phyloP scores from a whole-genome alignment of 2,329 filamentous ascomycete species.

The Diaporthe vexans region DNA sequence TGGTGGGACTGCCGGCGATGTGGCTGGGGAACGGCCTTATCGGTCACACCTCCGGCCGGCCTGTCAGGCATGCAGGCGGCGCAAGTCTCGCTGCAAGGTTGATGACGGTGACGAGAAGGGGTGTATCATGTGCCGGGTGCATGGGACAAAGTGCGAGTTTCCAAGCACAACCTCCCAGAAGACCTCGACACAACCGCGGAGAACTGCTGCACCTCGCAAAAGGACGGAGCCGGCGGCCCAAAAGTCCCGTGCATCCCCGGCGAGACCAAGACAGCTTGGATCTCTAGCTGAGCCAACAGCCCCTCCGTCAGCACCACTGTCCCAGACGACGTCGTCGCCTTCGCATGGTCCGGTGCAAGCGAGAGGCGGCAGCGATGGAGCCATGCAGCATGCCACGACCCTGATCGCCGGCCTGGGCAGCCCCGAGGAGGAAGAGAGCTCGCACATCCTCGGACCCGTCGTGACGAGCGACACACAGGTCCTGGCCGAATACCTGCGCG shows the following conservation, averaged over 20 bases:
- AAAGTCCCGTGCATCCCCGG: neutral
- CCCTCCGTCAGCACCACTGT: neutral
- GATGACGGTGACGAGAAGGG: conserved; percentile 62
- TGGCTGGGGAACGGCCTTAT: conserved; percentile 61
- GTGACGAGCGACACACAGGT: conserved; percentile 72
- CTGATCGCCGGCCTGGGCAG: conserved; percentile 45
- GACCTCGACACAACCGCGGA: neutral
- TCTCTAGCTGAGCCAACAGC: neutral
- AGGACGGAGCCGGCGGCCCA: neutral
- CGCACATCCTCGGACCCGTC: conserved; percentile 72
- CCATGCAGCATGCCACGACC: conserved; percentile 48
- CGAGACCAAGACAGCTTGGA: neutral
- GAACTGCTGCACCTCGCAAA: neutral
- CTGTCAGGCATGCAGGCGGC: conserved; percentile 70
- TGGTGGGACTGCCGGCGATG: neutral
- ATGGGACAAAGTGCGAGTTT: conserved; percentile 70
- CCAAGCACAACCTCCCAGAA: conserved; percentile 48
- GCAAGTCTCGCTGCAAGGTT: conserved; percentile 73
- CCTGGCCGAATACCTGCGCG: conserved; percentile 67
- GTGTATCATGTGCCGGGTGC: conserved; percentile 71
- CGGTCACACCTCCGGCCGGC: conserved; percentile 73
- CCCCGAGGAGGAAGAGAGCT: conserved; percentile 54
- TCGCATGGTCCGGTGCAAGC: neutral
- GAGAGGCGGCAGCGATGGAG: conserved; percentile 19
- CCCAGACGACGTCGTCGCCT: neutral